phyloP scores from a whole-genome alignment of 106 monocot genomes.

The Dioscorea alata region DNA sequence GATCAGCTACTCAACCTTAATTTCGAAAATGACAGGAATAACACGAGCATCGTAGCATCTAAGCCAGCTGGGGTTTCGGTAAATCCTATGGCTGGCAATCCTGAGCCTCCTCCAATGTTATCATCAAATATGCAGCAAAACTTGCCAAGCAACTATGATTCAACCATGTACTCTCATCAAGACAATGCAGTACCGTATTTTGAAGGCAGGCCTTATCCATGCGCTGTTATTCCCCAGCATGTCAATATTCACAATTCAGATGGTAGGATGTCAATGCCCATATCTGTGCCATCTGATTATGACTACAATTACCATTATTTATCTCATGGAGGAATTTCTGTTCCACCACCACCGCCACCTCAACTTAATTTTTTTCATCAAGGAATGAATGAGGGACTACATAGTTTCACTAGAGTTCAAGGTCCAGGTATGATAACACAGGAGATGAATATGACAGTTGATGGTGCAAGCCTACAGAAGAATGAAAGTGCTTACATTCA shows the following conservation, averaged over 20 bases:
- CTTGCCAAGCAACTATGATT: constrained; percentile 28
- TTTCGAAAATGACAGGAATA: constrained; percentile 27
- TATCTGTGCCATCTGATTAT: constrained; percentile 49
- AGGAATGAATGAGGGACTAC: constrained; percentile 14
- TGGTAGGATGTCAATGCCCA: constrained; percentile 31
- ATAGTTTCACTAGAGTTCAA: constrained; percentile 5
- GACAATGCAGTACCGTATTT: constrained; percentile 22
- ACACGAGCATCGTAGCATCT: constrained; percentile 15
- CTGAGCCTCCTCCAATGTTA: constrained; percentile 9
- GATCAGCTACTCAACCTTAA: constrained; percentile 68
- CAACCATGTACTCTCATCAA: constrained; percentile 19
- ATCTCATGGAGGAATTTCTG: constrained; percentile 5
- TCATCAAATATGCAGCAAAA: constrained; percentile 15
- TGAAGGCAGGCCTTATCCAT: constrained; percentile 31
- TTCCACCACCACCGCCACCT: constrained; percentile 3
- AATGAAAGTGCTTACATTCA: constrained; percentile 29
- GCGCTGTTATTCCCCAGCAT: constrained; percentile 9
- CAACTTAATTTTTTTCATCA: constrained; percentile 25
- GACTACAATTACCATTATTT: constrained; percentile 29
- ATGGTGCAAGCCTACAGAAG: constrained; percentile 12
- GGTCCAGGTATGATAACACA: constrained; percentile 11
- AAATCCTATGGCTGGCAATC: constrained; percentile 4
- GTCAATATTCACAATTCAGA: constrained; percentile 28
- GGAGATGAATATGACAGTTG: constrained; percentile 19
- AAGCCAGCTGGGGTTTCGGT: constrained; percentile 8